Conservation (phyloP, 495 filamentous ascomycete species). For the Aspergillus sclerotioniger region DNA sequence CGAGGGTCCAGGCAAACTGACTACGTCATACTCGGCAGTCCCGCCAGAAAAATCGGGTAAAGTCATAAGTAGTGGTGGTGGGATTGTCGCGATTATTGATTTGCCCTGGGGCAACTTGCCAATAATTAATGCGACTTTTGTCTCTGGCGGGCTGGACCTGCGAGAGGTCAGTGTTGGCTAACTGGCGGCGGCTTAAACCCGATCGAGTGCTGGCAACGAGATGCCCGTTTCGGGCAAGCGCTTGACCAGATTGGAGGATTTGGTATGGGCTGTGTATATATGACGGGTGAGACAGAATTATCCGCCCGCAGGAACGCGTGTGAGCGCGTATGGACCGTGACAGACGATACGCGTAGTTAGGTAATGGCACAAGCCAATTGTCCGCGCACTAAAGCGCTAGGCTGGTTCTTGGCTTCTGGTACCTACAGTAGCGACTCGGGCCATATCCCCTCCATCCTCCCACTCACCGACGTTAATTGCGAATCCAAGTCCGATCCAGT, state of each 20-base stretch:
- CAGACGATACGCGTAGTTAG: neutral
- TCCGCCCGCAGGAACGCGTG: neutral
- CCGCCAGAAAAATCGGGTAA: neutral
- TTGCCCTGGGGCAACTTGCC: constrained; percentile 5
- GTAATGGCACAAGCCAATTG: constrained; percentile 8
- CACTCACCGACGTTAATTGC: constrained; percentile 7
- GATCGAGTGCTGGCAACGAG: neutral
- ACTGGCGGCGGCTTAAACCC: too few relatives aligned
- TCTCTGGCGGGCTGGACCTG: neutral
- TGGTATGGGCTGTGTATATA: neutral
- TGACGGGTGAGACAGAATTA: neutral
- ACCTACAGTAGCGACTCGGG: constrained; percentile 23
- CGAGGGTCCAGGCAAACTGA: neutral
- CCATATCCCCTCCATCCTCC: neutral
- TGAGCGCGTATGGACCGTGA: neutral
- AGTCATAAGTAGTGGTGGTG: neutral
- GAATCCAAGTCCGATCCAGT: neutral
- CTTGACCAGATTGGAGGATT: neutral
- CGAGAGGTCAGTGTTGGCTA: too few relatives aligned
- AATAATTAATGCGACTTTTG: constrained; percentile 9
- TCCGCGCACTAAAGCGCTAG: constrained; percentile 7
- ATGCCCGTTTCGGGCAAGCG: constrained; percentile 3
- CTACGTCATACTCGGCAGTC: constrained; percentile 4
- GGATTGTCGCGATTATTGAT: constrained; percentile 4
- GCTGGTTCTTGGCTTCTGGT: constrained; percentile 18